Conservation (phyloP, 2,329 filamentous ascomycete genomes). For the Shiraia bambusicola region DNA sequence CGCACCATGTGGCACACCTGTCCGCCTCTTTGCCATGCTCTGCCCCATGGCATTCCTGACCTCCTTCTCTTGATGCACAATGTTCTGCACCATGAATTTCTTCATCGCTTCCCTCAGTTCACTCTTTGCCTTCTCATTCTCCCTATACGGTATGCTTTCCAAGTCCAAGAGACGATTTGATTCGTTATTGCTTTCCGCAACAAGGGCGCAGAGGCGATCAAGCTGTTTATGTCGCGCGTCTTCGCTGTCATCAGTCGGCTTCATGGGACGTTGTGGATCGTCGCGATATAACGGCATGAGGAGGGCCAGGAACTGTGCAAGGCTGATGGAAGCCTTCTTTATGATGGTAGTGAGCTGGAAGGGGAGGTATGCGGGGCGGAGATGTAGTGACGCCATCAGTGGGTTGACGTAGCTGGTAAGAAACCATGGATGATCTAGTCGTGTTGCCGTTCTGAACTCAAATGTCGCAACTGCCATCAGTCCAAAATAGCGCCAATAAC, state of each 20-base stretch:
- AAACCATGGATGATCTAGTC: conserved; percentile 49
- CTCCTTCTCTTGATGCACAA: conserved; percentile 69
- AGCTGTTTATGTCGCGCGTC: conserved; percentile 59
- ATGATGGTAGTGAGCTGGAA: conserved; percentile 80
- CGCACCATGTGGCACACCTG: conserved; percentile 64
- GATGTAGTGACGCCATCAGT: conserved; percentile 43
- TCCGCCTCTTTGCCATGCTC: conserved; percentile 63
- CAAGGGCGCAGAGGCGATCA: conserved; percentile 63
- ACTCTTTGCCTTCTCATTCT: conserved; percentile 62
- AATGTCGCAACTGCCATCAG: conserved; percentile 58
- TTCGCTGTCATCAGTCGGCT: conserved; percentile 31
- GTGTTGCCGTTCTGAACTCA: conserved; percentile 60
- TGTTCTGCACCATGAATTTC: conserved; percentile 87
- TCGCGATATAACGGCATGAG: conserved; percentile 39
- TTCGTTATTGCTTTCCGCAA: conserved; percentile 67
- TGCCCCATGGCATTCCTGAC: conserved; percentile 76
- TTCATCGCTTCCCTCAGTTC: conserved; percentile 72
- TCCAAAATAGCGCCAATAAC: conserved; percentile 52
- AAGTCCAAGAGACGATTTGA: conserved; percentile 69
- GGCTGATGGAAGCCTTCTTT: conserved; percentile 72
- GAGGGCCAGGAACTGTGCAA: conserved; percentile 46
- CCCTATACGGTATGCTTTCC: conserved; percentile 78
- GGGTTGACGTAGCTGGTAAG: conserved; percentile 53
- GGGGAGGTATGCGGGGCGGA: conserved; percentile 69
- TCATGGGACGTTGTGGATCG: conserved; percentile 25